Conservation (phyloP, 495 filamentous ascomycete genomes). For the Trichoderma asperelloides region DNA sequence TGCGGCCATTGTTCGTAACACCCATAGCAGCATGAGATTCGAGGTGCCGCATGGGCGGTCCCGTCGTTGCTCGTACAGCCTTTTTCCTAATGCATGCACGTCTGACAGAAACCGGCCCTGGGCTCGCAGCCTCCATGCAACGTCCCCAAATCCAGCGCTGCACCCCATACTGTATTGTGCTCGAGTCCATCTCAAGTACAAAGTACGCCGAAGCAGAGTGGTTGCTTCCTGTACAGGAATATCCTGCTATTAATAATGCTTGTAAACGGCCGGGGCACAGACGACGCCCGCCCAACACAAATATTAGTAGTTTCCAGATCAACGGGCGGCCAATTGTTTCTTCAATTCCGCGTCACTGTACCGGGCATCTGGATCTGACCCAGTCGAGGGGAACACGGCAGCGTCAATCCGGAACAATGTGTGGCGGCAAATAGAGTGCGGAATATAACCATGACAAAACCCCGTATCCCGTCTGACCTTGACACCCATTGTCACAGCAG, state of each 20-base stretch:
- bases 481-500: background rate
- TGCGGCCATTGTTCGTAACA: background rate
- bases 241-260: background rate
- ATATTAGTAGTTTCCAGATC: too few relatives aligned
- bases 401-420: background rate
- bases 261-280: background rate
- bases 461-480: background rate
- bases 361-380: background rate
- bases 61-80: background rate
- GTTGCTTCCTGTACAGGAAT: background rate
- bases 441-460: background rate
- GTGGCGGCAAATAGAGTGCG: background rate
- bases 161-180: background rate
- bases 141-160: background rate
- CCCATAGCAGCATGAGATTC: background rate
- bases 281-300: background rate
- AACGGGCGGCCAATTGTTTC: background rate
- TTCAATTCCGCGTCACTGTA: background rate
- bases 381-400: background rate
- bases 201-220: too few relatives aligned
- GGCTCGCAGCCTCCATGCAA: constrained; percentile 5
- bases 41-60: too few relatives aligned
- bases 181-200: too few relatives aligned
- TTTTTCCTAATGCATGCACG: background rate
- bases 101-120: background rate